Percentiles rank a stretch among this genome's conserved stretches.
Conservation (phyloP, 495 filamentous ascomycete genomes). For the Aspergillus wentii region DNA sequence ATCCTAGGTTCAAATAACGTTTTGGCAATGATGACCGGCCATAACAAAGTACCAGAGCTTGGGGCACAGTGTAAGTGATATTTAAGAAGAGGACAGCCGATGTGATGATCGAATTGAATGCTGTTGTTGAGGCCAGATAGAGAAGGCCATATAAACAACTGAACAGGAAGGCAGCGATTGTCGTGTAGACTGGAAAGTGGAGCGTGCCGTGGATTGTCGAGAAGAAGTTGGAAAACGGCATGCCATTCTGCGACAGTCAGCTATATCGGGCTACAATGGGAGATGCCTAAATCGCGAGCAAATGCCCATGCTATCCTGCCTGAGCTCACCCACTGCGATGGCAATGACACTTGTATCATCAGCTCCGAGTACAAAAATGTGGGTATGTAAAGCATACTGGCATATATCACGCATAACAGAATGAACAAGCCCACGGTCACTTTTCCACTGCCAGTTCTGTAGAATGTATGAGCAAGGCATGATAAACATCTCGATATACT, state of each 20-base stretch:
- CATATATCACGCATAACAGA: slow-evolving; percentile 19
- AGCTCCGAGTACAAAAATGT: not conserved
- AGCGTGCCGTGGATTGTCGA: too few relatives aligned
- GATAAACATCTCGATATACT: too few relatives aligned
- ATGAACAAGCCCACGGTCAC: slow-evolving; percentile 8
- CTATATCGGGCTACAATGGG: not conserved
- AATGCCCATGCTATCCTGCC: slow-evolving; percentile 38
- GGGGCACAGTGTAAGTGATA: slow-evolving; percentile 31
- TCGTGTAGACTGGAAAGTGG: too few relatives aligned
- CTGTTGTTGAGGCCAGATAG: too few relatives aligned
- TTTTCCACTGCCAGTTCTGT: not conserved
- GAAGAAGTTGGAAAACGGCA: too few relatives aligned
- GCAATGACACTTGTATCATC: slow-evolving; percentile 12
- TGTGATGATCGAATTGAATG: slow-evolving; percentile 36
- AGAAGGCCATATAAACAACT: too few relatives aligned
- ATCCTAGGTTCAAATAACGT: slow-evolving; percentile 23
- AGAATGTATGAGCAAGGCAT: not conserved
- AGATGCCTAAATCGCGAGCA: slow-evolving; percentile 22
- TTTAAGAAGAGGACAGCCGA: slow-evolving; percentile 31
- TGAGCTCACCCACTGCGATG: slow-evolving; percentile 20
- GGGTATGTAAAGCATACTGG: slow-evolving; percentile 11
- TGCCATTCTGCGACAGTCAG: slow-evolving; percentile 5
- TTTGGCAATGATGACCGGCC: slow-evolving; percentile 23
- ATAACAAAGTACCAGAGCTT: slow-evolving; percentile 22
- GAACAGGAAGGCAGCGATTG: too few relatives aligned